These are phyloP conservation scores for Diphasiastrum complanatum DNA, from an alignment of 83 land plant genomes.

Conservation along the genomic window DNA sequence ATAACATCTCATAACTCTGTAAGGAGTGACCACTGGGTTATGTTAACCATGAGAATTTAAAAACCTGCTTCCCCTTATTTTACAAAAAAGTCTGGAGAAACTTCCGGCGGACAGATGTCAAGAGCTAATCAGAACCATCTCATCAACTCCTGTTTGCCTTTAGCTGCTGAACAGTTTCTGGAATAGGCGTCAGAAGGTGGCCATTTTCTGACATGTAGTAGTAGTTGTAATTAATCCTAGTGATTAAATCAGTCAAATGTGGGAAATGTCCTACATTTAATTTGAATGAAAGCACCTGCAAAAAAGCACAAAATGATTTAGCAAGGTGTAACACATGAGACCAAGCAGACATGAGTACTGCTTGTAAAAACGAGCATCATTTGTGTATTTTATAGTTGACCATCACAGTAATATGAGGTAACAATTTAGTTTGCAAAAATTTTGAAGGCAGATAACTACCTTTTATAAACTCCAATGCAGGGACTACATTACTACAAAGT, in stretches of 20 bases:
- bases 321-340: neutral
- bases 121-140: too few species aligned
- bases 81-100: too few species aligned
- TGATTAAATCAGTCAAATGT: slow-evolving; percentile 84
- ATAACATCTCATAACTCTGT: too few species aligned
- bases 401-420: neutral
- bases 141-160: too few species aligned
- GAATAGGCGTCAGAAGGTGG: slow-evolving; percentile 52
- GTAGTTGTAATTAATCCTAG: slow-evolving; percentile 81
- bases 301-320: neutral
- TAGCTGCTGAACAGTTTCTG: too few species aligned
- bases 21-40: too few species aligned
- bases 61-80: too few species aligned
- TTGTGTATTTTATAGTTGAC: neutral
- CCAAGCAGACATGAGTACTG: neutral
- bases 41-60: too few species aligned
- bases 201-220: slow-evolving; percentile 88
- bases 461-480: neutral
- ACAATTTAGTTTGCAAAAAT: neutral
- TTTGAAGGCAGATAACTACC: neutral
- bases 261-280: slow-evolving; percentile 96
- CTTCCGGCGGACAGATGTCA: too few species aligned
- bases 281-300: slow-evolving; percentile 89
- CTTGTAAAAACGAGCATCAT: neutral
- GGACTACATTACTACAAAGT: neutral